Evolutionary conservation across 2,329 filamentous ascomycete genomes (phyloP), one percentile per base, ranked within the genome.

Genomic region (Aureobasidium subglaciale): DNA sequence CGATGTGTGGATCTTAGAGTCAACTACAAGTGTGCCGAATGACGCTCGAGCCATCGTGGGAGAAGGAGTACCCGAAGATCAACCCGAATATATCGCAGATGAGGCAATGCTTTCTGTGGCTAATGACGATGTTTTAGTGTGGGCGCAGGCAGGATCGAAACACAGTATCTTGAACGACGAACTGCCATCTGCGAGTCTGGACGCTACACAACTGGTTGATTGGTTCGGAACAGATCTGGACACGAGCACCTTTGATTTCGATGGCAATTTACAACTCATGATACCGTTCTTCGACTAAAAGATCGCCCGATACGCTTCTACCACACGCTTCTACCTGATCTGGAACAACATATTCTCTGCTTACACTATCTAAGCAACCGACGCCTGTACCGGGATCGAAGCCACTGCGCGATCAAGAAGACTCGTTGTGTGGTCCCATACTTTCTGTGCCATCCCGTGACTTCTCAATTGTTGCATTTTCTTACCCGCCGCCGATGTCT

Each of bases 351-450:
- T n/a, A n/a, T n/a, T n/a, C n/a, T n/a, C n/a, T n/a, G n/a, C n/a
- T n/a, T n/a, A n/a, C n/a, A n/a, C n/a, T n/a, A n/a, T n/a, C n/a
- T n/a, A n/a, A n/a, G n/a, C n/a, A n/a, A n/a, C n/a, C n/a, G n/a
- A n/a, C n/a, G n/a, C n/a, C n/a, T n/a, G n/a, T n/a, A n/a, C n/a
- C n/a, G n/a, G n/a, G n/a, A n/a, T n/a, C n/a, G n/a, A n/a, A n/a
- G n/a, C n/a, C 24, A 30, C 49, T 15, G 35, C 8, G 18, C 37
- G 49, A 29, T 9, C 11, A 45, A 59, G 59, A 15, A 59, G 45
- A 34, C 35, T n/a, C 10, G 29, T 50, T 15, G 58, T 59, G 40
- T 60, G 58, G 42, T 61, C 49, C 49, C 53, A 48, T 5, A 60
- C 55, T 18, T 46, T 55, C 13, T 46, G 16, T 15, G 10, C 42